Conservation (phyloP, 331 rosid species). For the Acacia concinna region DNA sequence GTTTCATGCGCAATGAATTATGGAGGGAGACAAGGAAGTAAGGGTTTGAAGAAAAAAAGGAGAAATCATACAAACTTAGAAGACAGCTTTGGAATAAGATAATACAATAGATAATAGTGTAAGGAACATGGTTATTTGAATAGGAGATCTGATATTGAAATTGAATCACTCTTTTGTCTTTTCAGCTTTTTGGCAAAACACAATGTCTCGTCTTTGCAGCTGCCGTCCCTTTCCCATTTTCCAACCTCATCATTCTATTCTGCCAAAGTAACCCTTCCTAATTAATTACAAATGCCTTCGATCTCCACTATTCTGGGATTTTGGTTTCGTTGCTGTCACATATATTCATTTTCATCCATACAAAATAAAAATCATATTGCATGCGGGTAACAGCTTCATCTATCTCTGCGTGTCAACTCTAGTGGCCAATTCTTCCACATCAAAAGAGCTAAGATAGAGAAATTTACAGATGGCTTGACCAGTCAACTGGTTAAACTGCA, state of each 20-base stretch:
- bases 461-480: not conserved
- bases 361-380: not conserved
- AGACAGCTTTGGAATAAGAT: not conserved
- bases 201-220: not conserved
- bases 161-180: not conserved
- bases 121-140: not conserved
- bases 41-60: not conserved
- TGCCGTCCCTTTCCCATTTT: conserved; percentile 16
- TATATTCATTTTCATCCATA: not conserved
- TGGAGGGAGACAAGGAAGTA: not conserved
- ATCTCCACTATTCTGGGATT: not conserved
- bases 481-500: not conserved
- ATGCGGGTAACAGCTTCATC: not conserved
- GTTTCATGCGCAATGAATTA: conserved; percentile 10
- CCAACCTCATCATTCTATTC: not conserved
- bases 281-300: not conserved
- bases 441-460: not conserved
- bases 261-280: not conserved
- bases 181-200: conserved; percentile 3
- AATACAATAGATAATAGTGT: not conserved
- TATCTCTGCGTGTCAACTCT: not conserved
- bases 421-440: not conserved
- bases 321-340: not conserved
- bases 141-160: too few species aligned
- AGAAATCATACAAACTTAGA: not conserved